A percentile compares a stretch with the other conserved stretches of the same genome.
Conservation (phyloP, 805 yeast species). For the Metschnikowia kofuensis region DNA sequence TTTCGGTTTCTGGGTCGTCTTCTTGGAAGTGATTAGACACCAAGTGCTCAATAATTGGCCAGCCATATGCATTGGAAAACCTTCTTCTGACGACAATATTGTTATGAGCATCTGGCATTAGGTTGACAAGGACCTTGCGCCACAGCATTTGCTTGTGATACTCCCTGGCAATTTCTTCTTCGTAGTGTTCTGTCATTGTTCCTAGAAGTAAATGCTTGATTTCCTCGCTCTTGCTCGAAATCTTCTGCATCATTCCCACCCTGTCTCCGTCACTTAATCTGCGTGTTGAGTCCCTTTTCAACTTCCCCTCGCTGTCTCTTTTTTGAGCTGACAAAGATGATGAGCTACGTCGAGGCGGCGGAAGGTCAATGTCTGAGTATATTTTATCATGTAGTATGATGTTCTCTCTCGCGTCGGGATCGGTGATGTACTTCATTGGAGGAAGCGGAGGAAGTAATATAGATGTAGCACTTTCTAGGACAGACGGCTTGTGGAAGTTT, state of each 20-base stretch:
- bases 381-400: conserved; percentile 80
- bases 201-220: conserved; percentile 15
- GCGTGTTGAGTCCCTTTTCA: background rate
- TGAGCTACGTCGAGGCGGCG: conserved; percentile 1
- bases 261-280: conserved; percentile 2
- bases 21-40: conserved; percentile 60
- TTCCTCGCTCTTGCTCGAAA: conserved; percentile 17
- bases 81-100: conserved; percentile 85
- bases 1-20: conserved; percentile 13
- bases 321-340: background rate
- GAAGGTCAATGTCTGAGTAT: conserved; percentile 59
- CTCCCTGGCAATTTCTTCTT: conserved; percentile 81
- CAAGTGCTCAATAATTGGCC: conserved; percentile 87
- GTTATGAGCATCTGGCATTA: conserved; percentile 93
- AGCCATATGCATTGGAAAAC: conserved; percentile 91
- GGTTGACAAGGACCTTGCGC: conserved; percentile 85
- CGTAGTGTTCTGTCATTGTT: conserved; percentile 42
- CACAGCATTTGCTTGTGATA: conserved; percentile 85
- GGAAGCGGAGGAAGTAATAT: conserved; percentile 83
- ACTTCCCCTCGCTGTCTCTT: background rate
- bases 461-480: conserved; percentile 74
- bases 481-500: conserved; percentile 65
- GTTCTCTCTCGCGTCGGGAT: conserved; percentile 63
- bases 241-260: conserved; percentile 15
- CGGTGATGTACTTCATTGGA: conserved; percentile 56